Evolutionary conservation across 305 asterid genomes (phyloP), one percentile per base, ranked within the genome.

Genomic region (Lippia alba): DNA sequence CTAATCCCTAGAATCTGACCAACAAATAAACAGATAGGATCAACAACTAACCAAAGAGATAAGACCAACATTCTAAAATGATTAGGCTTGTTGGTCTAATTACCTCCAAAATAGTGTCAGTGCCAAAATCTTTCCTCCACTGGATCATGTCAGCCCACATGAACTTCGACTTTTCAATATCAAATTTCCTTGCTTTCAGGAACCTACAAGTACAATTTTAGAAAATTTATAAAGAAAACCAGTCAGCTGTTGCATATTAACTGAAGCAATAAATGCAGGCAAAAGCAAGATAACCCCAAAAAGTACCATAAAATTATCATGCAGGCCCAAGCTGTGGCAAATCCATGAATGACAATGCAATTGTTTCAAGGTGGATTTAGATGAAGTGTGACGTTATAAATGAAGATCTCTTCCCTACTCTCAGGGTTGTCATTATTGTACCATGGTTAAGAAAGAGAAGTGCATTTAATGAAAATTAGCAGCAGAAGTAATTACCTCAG

Each of bases 61-160:
- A n/a, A n/a, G n/a, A n/a, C n/a, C n/a, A n/a, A n/a, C n/a, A n/a
- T 50, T 44, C 14, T 46, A n/a, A 19, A 36, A 15, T 53, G 44
- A 72, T 12, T 14, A 57, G 17, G 10, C 12, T 17, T 62, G 44
- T 12, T 15, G 24, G 32, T 45, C 36, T 12, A 75, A 19, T 69
- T 81, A 90, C 99, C 96, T 90, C 91, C n/a, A 53, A 44, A 60
- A 95, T 78, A 40, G 91, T 83, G 82, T 95, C 97, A 54, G 91
- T 80, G 16, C 96, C 96, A 70, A 94, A 94, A 16, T 94, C 99
- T 77, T 78, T 90, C 89, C 99, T 90, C 99, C 99, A 94, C 51
- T 88, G 96, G 75, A 94, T 80, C 99, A 94, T 94, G 79, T 94
- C 98, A 67, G 97, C 91, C 99, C 98, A 94, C 98, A 94, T 94